These are phyloP conservation scores for Leccinum subgranulosum DNA, from an alignment of 768 basidiomycete species.

Conservation along the genomic window DNA sequence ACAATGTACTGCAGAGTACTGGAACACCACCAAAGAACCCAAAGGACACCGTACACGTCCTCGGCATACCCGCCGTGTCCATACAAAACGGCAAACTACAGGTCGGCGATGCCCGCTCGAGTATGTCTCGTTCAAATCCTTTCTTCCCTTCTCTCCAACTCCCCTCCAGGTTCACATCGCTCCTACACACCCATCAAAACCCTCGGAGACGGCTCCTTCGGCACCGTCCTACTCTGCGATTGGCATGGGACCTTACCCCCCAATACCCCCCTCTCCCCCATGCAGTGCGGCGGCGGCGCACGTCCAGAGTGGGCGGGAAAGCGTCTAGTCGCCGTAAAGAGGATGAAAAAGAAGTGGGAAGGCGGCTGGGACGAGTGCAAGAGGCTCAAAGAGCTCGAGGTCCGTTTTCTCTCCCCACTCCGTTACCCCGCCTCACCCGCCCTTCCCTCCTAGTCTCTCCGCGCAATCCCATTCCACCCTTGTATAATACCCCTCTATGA, in stretches of 20 bases:
- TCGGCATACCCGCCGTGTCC: slow-evolving; percentile 74
- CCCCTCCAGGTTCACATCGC: slow-evolving; percentile 66
- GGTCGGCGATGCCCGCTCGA: slow-evolving; percentile 69
- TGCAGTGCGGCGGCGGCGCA: slow-evolving; percentile 93
- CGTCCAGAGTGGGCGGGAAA: slow-evolving; percentile 94
- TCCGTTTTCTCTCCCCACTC: slow-evolving; percentile 37
- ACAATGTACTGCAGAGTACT: slow-evolving; percentile 28
- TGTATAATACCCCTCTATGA: slow-evolving; percentile 99
- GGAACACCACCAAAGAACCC: slow-evolving; percentile 21
- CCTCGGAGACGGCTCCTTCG: slow-evolving; percentile 97
- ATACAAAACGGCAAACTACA: slow-evolving; percentile 66
- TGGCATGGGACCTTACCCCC: slow-evolving; percentile 96
- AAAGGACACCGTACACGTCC: slow-evolving; percentile 64
- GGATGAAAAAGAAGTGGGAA: slow-evolving; percentile 98
- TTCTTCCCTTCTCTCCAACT: background rate
- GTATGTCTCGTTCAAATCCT: slow-evolving; percentile 44
- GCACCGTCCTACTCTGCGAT: slow-evolving; percentile 98
- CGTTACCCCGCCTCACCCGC: slow-evolving; percentile 13
- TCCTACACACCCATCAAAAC: slow-evolving; percentile 95
- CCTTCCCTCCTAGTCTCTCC: slow-evolving; percentile 68
- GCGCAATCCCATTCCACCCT: slow-evolving; percentile 90
- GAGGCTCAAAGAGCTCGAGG: slow-evolving; percentile 93
- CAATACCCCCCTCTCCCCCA: slow-evolving; percentile 86
- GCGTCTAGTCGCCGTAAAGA: slow-evolving; percentile 92
- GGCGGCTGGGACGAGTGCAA: slow-evolving; percentile 98